Conservation (phyloP, 2,329 filamentous ascomycete genomes). For the Hymenoscyphus fraxineus region DNA sequence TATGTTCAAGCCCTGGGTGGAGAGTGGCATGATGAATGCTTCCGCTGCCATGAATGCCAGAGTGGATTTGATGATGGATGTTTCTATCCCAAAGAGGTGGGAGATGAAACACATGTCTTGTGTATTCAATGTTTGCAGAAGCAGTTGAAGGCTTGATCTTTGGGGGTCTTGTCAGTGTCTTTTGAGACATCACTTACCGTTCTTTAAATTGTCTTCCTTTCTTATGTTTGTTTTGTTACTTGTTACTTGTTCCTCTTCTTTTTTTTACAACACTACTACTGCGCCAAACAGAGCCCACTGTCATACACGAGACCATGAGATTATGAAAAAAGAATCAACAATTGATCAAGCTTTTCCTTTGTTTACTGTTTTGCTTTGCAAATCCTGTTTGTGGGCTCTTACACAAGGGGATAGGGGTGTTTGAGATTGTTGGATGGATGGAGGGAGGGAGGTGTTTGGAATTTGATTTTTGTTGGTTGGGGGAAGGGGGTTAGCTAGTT, state of each 20-base stretch:
- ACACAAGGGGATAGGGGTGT: background rate
- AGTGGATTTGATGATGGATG: slow-evolving; percentile 62
- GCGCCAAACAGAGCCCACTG: background rate
- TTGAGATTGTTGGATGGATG: background rate
- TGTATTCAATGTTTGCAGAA: slow-evolving; percentile 59
- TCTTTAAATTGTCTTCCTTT: background rate
- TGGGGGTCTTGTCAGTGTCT: background rate
- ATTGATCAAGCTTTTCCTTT: background rate
- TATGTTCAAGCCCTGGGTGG: slow-evolving; percentile 84
- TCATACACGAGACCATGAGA: background rate
- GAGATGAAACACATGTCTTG: slow-evolving; percentile 49
- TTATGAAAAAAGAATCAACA: background rate
- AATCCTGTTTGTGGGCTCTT: background rate
- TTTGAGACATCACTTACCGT: background rate
- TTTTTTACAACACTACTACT: background rate
- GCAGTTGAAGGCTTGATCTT: slow-evolving; percentile 51
- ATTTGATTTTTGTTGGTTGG: background rate
- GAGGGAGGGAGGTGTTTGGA: background rate
- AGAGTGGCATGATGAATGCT: slow-evolving; percentile 93
- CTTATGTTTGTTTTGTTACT: background rate
- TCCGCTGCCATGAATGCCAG: slow-evolving; percentile 67
- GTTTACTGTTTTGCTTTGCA: background rate
- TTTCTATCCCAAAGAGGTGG: slow-evolving; percentile 57
- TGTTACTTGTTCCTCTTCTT: background rate
- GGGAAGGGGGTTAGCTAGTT: too few relatives aligned